phyloP scores from a whole-genome alignment of 352 stramenopile genomes.

The Pythium volutum region DNA sequence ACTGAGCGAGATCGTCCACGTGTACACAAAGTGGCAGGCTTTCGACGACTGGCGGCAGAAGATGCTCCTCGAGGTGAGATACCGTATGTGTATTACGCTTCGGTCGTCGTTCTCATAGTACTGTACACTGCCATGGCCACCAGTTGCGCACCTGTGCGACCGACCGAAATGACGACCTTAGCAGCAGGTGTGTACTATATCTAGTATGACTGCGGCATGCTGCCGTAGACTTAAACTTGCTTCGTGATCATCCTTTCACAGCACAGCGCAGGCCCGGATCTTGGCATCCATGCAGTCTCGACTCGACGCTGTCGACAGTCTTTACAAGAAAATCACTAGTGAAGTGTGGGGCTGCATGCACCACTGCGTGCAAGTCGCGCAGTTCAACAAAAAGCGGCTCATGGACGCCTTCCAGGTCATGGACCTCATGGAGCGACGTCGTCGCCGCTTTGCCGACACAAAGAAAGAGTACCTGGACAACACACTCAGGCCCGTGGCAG shows the following conservation, averaged over 20 bases:
- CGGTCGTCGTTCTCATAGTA: too few species aligned
- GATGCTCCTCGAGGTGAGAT: slow-evolving; percentile 68
- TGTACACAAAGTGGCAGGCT: slow-evolving; percentile 66
- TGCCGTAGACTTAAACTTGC: background rate
- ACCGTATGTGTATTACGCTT: too few species aligned
- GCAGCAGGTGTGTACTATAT: slow-evolving; percentile 42
- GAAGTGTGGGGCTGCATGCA: slow-evolving; percentile 81
- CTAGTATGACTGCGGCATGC: background rate
- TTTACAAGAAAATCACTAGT: slow-evolving; percentile 59
- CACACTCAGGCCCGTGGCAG: slow-evolving; percentile 39
- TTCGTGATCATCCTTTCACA: slow-evolving; percentile 24
- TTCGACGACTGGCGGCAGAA: slow-evolving; percentile 84
- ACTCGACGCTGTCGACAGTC: slow-evolving; percentile 52
- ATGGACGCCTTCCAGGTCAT: slow-evolving; percentile 70
- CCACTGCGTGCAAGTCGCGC: slow-evolving; percentile 80
- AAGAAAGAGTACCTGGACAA: slow-evolving; percentile 76
- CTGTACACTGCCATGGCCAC: background rate
- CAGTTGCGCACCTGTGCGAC: slow-evolving; percentile 51
- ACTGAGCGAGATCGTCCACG: slow-evolving; percentile 48
- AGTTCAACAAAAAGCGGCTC: slow-evolving; percentile 68
- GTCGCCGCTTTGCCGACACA: slow-evolving; percentile 42
- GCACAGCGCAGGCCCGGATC: slow-evolving; percentile 62
- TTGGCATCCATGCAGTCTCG: slow-evolving; percentile 68
- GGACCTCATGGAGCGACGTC: slow-evolving; percentile 68
- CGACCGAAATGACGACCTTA: slow-evolving; percentile 73